Conservation (phyloP, 495 filamentous ascomycete genomes). For the Trichoderma asperelloides region DNA sequence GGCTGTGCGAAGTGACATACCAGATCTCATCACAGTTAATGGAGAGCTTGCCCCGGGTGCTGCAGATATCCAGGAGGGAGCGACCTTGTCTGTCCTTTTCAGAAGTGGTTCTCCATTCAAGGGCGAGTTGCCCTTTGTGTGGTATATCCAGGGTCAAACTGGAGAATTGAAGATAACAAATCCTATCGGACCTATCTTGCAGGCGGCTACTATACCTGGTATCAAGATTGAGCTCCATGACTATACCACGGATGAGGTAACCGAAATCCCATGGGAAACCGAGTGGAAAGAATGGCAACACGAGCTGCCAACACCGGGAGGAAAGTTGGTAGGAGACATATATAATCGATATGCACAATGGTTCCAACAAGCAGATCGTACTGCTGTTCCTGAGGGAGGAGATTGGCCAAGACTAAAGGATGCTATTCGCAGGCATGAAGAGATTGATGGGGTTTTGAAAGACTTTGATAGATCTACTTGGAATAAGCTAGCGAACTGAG, state of each 20-base stretch:
- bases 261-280: conserved; percentile 29
- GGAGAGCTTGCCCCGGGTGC: conserved; percentile 35
- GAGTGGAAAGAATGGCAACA: conserved; percentile 32
- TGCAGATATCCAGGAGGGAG: conserved; percentile 16
- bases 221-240: conserved; percentile 37
- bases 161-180: conserved; percentile 45
- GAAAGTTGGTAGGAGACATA: conserved; percentile 17
- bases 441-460: conserved; percentile 14
- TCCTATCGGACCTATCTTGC: conserved; percentile 20
- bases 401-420: neutral
- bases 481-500: neutral
- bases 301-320: conserved; percentile 25
- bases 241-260: conserved; percentile 29
- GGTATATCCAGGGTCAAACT: conserved; percentile 46
- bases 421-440: conserved; percentile 4
- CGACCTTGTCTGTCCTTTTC: conserved; percentile 34
- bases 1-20: conserved; percentile 26
- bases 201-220: conserved; percentile 23
- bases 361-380: neutral
- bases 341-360: neutral
- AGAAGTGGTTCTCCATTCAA: conserved; percentile 41
- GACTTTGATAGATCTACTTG: neutral
- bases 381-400: neutral
- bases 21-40: conserved; percentile 38
- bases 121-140: conserved; percentile 37